phyloP scores from a whole-genome alignment of 176 grass and related monocot genomes.

The Miscanthus lutarioriparius region DNA sequence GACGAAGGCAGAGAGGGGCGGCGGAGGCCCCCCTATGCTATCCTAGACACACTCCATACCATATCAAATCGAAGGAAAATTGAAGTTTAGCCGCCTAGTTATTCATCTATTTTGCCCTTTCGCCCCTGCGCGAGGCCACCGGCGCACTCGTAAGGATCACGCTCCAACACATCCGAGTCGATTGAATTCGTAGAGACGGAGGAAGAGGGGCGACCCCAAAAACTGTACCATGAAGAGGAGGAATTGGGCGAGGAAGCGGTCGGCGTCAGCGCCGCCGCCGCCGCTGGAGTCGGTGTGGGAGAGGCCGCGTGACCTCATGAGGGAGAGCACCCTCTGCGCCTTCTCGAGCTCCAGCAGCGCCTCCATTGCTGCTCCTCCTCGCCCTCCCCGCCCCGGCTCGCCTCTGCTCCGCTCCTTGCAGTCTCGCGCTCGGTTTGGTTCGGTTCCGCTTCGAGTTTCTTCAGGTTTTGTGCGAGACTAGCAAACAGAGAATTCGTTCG shows the following conservation, averaged over 20 bases:
- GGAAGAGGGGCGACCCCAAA: neutral
- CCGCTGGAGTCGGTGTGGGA: neutral
- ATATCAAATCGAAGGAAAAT: neutral
- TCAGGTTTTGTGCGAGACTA: neutral
- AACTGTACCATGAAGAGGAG: slow-evolving; percentile 67
- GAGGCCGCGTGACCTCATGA: slow-evolving; percentile 56
- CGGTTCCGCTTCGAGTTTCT: neutral
- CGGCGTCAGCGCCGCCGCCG: slow-evolving; percentile 17
- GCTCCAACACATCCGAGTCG: neutral
- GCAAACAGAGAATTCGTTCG: neutral
- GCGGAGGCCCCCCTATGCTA: too few species aligned
- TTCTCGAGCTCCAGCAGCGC: slow-evolving; percentile 68
- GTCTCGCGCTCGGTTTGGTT: neutral
- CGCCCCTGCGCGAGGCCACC: neutral
- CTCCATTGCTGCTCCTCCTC: slow-evolving; percentile 46
- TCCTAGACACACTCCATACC: neutral
- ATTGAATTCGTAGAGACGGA: neutral
- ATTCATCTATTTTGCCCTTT: neutral
- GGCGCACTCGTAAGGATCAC: neutral
- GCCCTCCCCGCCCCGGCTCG: neutral
- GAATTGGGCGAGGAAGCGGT: slow-evolving; percentile 81
- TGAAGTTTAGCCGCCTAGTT: neutral
- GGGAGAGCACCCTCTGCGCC: slow-evolving; percentile 65
- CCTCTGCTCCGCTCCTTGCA: neutral
- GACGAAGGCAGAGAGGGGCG: neutral